Conservation (phyloP, 305 asterid species). For the Salvia sclarea region DNA sequence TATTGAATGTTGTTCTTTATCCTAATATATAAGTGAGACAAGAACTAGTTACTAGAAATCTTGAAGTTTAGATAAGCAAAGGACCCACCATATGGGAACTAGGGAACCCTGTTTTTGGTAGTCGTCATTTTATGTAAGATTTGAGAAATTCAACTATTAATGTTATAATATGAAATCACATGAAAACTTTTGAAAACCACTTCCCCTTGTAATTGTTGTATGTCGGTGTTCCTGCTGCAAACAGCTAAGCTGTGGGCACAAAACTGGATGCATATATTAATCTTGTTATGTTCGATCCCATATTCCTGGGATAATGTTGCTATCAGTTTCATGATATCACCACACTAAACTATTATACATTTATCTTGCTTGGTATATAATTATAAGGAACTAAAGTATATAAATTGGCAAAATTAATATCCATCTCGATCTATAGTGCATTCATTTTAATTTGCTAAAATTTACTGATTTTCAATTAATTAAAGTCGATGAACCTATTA, state of each 20-base stretch:
- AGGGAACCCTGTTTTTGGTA: background rate
- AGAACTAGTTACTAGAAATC: background rate
- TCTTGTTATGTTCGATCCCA: slow-evolving; percentile 3
- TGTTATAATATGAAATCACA: slow-evolving; percentile 19
- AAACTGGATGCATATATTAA: background rate
- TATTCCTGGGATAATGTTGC: slow-evolving; percentile 8
- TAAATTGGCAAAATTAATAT: background rate
- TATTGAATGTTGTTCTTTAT: too few species aligned
- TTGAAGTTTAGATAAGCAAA: background rate
- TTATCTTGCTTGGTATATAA: background rate
- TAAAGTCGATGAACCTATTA: too few species aligned
- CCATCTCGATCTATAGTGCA: too few species aligned
- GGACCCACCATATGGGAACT: slow-evolving; percentile 32
- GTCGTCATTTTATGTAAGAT: background rate
- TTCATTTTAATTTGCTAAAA: too few species aligned
- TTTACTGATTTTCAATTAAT: too few species aligned
- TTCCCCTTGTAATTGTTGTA: background rate
- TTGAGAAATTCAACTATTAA: background rate
- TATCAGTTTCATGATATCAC: background rate
- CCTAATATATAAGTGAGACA: too few species aligned
- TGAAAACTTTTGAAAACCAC: slow-evolving; percentile 22
- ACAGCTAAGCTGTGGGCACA: slow-evolving; percentile 19
- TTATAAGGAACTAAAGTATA: background rate
- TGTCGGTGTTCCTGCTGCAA: background rate
- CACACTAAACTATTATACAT: background rate